Evolutionary conservation across 139 green algal species (phyloP).

Genomic region (Micractinium sp.): DNA sequence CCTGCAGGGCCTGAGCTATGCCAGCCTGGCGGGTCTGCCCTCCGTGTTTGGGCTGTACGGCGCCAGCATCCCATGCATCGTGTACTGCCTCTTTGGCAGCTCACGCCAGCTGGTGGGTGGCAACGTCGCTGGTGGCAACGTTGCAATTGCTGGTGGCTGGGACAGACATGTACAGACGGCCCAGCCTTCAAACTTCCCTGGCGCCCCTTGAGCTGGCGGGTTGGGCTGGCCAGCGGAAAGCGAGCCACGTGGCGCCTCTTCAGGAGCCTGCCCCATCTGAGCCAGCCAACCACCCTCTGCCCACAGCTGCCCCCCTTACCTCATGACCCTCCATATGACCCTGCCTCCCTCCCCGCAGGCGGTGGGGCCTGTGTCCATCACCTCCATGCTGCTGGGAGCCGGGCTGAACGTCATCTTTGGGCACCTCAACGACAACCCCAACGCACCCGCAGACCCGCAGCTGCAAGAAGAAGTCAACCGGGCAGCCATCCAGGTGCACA

Average conservation of each 20-base stretch:
- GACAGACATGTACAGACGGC: no score
- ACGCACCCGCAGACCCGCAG: not conserved
- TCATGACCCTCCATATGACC: not conserved
- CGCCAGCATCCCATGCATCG: not conserved
- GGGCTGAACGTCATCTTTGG: constrained; percentile 40
- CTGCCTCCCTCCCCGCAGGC: constrained; percentile 5
- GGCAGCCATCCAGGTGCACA: not conserved
- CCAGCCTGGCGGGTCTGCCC: not conserved
- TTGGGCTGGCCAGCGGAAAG: no score
- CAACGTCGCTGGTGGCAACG: not conserved
- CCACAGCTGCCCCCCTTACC: not conserved
- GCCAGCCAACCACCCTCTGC: not conserved
- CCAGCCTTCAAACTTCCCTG: no score
- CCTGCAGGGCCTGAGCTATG: constrained; percentile 8
- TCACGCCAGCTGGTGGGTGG: constrained; percentile 1
- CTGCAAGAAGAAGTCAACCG: constrained; percentile 20
- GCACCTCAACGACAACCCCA: not conserved
- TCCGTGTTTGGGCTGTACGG: constrained; percentile 56
- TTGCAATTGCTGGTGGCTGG: no score
- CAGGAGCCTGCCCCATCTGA: no score
- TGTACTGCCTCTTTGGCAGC: not conserved
- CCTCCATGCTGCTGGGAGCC: constrained; percentile 57
- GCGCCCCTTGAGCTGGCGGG: no score
- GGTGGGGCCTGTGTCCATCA: constrained; percentile 75
- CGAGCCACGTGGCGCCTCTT: no score